Base-by-base conservation (phyloP, 192 early-diverging fungal species). In the Mortierella claussenii region DNA sequence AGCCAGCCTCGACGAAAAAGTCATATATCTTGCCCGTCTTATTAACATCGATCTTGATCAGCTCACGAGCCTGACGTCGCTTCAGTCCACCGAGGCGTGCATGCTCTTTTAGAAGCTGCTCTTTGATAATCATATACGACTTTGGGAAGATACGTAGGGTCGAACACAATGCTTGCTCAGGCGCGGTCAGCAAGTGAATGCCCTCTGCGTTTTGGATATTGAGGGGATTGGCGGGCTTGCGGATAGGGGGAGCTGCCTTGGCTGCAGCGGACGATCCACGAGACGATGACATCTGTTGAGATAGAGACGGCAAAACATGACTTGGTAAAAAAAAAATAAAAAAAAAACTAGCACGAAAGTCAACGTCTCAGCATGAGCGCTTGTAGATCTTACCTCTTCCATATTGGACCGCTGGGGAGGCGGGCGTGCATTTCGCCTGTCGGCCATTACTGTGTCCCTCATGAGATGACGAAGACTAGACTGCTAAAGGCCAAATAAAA, bases 121-220 rank as follows among this genome's bases (percentile, higher is more conserved):
- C 96, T 79, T 99, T 99, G 81, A 96, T 94, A 27, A 90, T 90
- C 49, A 98, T 76, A 55, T 99, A 99, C 8, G 96, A 89, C 23
- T 89, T 83, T 5, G 96, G 96, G 52, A 95, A 87, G 33, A 99
- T 89, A 32, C 95, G 89, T 47, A 99, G 74, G 7, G 82, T 87
- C 31, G 88, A 85, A 73, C 98, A 99, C 27, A 99, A 65, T 9
- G 83, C 80, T 60, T 91, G 88, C 69, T 99, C 98, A 51, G 87
- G 82, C 12, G 81, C 83, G 4, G 89, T 87, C 24, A 99, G 84
- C 12, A 99, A 80, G 58, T 98, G 92, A 34, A 96, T 82, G 28
- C 95, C 95, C 30, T 99, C 97, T 26, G 90, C 89, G 46, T 85
- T 76, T 26, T 88, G 80, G 45, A 98, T 90, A 67, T 97, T 92